Percentiles rank a stretch among this genome's conserved stretches.
Conservation (phyloP, 1,139 yeast genomes). For the Diutina rugosa region DNA sequence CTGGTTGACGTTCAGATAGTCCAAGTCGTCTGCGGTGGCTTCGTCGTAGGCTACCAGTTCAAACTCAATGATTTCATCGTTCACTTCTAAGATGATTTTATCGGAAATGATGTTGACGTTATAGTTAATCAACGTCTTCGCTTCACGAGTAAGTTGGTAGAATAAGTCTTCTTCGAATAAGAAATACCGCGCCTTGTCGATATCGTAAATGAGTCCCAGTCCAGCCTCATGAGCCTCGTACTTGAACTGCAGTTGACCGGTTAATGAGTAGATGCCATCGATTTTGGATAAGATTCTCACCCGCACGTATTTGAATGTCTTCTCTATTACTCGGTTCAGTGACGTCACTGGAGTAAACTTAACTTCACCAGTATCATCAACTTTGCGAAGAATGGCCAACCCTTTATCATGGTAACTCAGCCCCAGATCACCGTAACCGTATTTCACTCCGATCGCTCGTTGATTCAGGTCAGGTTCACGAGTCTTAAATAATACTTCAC, state of each 20-base stretch:
- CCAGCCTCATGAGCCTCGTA: not conserved
- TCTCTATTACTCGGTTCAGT: constrained; percentile 10
- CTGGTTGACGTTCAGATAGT: constrained; percentile 18
- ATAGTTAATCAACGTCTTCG: constrained; percentile 56
- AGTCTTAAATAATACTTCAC: constrained; percentile 65
- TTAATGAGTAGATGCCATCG: constrained; percentile 37
- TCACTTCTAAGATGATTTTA: constrained; percentile 49
- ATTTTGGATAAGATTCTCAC: constrained; percentile 41
- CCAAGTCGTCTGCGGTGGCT: constrained; percentile 24
- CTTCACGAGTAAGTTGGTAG: constrained; percentile 64
- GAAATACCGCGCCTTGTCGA: constrained; percentile 51
- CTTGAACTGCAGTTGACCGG: constrained; percentile 21
- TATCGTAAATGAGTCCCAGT: constrained; percentile 25
- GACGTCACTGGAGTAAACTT: constrained; percentile 17
- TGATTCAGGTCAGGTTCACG: constrained; percentile 38
- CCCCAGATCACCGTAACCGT: constrained; percentile 88
- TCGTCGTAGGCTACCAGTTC: constrained; percentile 46
- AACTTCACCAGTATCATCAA: constrained; percentile 20
- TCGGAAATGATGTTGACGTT: constrained; percentile 59
- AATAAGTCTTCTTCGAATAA: constrained; percentile 80
- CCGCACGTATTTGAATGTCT: constrained; percentile 29
- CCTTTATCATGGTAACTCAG: constrained; percentile 67
- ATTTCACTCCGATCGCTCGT: constrained; percentile 59
- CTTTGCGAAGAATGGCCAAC: constrained; percentile 46
- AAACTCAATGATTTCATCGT: constrained; percentile 58